Percentiles rank a stretch among this genome's conserved stretches.
Evolutionary conservation across 225 moss, liverwort and hornwort species (phyloP).

Genomic region (Ulota crispa): DNA sequence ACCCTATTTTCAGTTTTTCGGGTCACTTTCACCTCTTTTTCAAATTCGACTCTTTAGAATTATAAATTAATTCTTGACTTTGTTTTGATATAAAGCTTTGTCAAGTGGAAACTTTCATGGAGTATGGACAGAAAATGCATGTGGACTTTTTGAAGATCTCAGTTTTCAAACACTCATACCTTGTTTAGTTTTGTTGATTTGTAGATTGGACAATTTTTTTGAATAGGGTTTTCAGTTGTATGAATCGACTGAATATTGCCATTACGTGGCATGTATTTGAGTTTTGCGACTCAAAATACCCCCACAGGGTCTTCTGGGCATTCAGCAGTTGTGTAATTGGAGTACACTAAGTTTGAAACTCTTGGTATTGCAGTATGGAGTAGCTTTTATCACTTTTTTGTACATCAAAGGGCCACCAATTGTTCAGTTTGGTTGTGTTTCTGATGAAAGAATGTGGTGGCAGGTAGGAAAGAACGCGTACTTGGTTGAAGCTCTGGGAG

Average conservation of each 20-base stretch:
- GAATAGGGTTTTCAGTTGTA: background rate
- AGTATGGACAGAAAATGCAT: background rate
- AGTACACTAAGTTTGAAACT: background rate
- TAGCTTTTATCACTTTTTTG: background rate
- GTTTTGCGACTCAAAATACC: background rate
- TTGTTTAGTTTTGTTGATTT: background rate
- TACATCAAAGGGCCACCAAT: background rate
- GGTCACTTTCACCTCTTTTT: background rate
- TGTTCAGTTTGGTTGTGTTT: background rate
- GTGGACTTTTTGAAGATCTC: background rate
- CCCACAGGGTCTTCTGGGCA: background rate
- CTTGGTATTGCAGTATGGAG: background rate
- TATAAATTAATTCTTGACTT: background rate
- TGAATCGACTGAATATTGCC: background rate
- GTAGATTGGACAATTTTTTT: background rate
- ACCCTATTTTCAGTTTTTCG: background rate
- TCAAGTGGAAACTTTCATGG: background rate
- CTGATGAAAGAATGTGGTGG: slow-evolving; percentile 27
- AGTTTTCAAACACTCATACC: background rate
- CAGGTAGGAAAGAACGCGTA: slow-evolving; percentile 90
- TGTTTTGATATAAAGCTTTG: background rate
- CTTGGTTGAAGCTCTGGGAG: slow-evolving; percentile 65
- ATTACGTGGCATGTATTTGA: background rate
- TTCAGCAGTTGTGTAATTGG: background rate
- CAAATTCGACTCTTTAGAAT: background rate